phyloP scores from a whole-genome alignment of 495 filamentous ascomycete genomes.

The Wilcoxina mikolae region DNA sequence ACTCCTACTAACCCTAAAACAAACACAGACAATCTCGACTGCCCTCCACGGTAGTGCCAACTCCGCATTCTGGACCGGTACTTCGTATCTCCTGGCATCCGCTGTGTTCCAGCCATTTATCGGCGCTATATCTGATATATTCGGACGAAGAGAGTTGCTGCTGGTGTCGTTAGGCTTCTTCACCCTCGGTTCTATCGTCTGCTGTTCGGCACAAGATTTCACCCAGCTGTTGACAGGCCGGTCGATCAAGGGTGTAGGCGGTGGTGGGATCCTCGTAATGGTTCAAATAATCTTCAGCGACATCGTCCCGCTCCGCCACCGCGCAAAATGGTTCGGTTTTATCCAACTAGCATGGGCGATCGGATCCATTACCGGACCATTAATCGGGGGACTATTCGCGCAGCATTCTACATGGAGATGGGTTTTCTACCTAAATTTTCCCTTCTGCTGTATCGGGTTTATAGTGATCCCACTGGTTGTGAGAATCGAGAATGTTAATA shows the following conservation, averaged over 20 bases:
- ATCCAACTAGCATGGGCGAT: slow-evolving; percentile 43
- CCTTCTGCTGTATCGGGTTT: slow-evolving; percentile 32
- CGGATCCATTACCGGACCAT: slow-evolving; percentile 50
- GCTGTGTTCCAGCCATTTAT: slow-evolving; percentile 38
- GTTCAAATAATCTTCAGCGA: slow-evolving; percentile 54
- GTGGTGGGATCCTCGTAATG: slow-evolving; percentile 33
- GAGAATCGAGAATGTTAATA: slow-evolving; percentile 17
- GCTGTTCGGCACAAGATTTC: background rate
- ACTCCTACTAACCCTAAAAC: background rate
- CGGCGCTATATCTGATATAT: slow-evolving; percentile 36
- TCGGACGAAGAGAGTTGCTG: slow-evolving; percentile 34
- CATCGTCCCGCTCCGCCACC: slow-evolving; percentile 37
- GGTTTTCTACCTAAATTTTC: slow-evolving; percentile 37
- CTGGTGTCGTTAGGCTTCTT: slow-evolving; percentile 31
- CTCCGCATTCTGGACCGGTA: slow-evolving; percentile 42
- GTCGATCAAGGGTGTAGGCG: background rate
- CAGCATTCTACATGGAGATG: slow-evolving; percentile 47
- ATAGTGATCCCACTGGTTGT: slow-evolving; percentile 33
- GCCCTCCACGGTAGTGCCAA: slow-evolving; percentile 35
- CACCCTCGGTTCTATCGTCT: slow-evolving; percentile 33
- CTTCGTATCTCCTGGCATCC: slow-evolving; percentile 37
- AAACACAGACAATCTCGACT: slow-evolving; percentile 30
- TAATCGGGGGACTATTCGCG: slow-evolving; percentile 54
- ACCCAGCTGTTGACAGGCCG: background rate
- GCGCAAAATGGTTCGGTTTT: slow-evolving; percentile 36